Percentiles rank a stretch among this genome's conserved stretches.
Evolutionary conservation across 2,329 filamentous ascomycete species (phyloP).

Genomic region (Graphilbum ipis-grandicollis): DNA sequence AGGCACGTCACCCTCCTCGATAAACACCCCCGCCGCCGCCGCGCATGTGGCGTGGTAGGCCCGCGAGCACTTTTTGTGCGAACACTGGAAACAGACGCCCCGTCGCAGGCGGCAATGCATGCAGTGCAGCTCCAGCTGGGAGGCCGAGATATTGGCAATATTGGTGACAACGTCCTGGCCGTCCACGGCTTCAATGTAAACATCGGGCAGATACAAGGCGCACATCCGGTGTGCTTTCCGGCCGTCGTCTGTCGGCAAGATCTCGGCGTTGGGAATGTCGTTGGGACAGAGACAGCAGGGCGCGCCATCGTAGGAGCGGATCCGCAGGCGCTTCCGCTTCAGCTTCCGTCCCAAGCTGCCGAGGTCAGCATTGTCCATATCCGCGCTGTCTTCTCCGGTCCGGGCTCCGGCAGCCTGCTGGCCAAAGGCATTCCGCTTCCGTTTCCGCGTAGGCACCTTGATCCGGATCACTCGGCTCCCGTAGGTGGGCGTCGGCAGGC

Average conservation of each 20-base stretch:
- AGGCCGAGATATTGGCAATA: constrained; percentile 66
- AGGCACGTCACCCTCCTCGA: constrained; percentile 72
- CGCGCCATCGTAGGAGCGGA: constrained; percentile 15
- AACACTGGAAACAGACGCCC: constrained; percentile 95
- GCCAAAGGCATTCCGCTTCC: constrained; percentile 68
- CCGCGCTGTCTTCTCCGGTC: too few species aligned
- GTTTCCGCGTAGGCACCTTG: constrained; percentile 28
- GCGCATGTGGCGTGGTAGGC: constrained; percentile 94
- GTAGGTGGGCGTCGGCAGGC: constrained; percentile 62
- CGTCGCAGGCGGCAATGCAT: constrained; percentile 87
- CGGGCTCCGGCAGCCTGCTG: too few species aligned
- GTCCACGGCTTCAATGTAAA: constrained; percentile 59
- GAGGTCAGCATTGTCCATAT: constrained; percentile 14
- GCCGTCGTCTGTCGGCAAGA: constrained; percentile 79
- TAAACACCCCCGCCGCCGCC: constrained; percentile 75
- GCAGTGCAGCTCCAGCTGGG: constrained; percentile 80
- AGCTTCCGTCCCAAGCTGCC: constrained; percentile 27
- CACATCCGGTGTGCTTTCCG: constrained; percentile 77
- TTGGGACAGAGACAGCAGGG: constrained; percentile 90
- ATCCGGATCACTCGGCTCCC: constrained; percentile 20
- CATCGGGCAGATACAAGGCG: constrained; percentile 82
- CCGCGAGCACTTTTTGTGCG: constrained; percentile 79
- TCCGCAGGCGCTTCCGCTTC: constrained; percentile 62
- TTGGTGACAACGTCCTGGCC: constrained; percentile 62
- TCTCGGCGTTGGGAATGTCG: constrained; percentile 60